phyloP scores from a whole-genome alignment of 257 asterid species.

The Jaltomata sinuosa region DNA sequence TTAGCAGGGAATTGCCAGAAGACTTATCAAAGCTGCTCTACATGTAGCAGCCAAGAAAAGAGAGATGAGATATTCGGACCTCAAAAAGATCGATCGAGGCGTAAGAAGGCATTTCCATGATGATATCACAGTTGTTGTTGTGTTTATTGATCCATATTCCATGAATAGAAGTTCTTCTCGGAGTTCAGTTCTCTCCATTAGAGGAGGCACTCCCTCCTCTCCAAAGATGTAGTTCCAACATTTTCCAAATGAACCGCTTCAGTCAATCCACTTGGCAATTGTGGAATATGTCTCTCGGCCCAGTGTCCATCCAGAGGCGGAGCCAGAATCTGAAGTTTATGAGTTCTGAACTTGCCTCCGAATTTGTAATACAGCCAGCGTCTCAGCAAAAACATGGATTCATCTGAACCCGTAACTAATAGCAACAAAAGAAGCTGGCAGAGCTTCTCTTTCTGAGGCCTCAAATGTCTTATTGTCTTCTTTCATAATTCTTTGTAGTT shows the following conservation, averaged over 20 bases:
- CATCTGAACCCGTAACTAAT: background rate
- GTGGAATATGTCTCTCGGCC: background rate
- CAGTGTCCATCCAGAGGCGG: background rate
- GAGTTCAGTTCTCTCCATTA: conserved; percentile 32
- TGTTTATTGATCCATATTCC: conserved; percentile 44
- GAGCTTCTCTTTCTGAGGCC: background rate
- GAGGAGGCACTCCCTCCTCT: conserved; percentile 27
- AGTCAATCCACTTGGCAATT: background rate
- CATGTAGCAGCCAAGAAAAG: conserved; percentile 85
- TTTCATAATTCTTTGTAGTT: background rate
- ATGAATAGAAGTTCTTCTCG: conserved; percentile 18
- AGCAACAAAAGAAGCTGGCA: background rate
- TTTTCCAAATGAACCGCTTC: background rate
- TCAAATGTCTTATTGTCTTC: background rate
- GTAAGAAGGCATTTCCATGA: conserved; percentile 96
- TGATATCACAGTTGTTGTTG: conserved; percentile 73
- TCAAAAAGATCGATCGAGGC: conserved; percentile 80
- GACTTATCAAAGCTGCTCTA: conserved; percentile 67
- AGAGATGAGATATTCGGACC: conserved; percentile 85
- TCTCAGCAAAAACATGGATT: background rate
- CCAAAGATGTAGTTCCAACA: conserved; percentile 17
- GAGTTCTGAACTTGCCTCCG: background rate
- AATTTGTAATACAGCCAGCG: background rate
- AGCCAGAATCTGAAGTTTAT: background rate
- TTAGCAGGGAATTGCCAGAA: conserved; percentile 70